Percentiles rank a stretch among this genome's conserved stretches.
Evolutionary conservation across 2,329 filamentous ascomycete species (phyloP).

Genomic region (Pseudogymnoascus sp.): DNA sequence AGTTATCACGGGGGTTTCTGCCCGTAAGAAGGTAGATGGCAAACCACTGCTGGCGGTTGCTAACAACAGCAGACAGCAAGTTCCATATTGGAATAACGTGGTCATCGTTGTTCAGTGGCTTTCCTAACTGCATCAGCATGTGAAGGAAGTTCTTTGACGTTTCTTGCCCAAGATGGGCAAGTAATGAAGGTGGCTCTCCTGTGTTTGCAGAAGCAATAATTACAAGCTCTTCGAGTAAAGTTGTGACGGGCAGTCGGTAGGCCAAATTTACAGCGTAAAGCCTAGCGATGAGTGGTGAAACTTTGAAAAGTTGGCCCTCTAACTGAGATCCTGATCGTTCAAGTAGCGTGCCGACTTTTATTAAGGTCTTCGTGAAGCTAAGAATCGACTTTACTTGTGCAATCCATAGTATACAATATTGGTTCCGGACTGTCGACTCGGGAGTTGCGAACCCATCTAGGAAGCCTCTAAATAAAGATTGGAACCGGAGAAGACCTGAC

Average conservation of each 20-base stretch:
- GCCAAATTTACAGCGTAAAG: constrained; percentile 62
- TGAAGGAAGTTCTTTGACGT: constrained; percentile 78
- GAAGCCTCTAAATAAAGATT: constrained; percentile 66
- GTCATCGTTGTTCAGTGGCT: constrained; percentile 57
- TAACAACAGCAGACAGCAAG: constrained; percentile 77
- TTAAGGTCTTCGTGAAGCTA: constrained; percentile 56
- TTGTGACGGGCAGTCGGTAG: constrained; percentile 58
- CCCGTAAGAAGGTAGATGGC: constrained; percentile 88
- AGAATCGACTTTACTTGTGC: constrained; percentile 58
- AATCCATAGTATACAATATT: constrained; percentile 45
- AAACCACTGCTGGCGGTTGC: constrained; percentile 91
- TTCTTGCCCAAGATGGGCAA: constrained; percentile 77
- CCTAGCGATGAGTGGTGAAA: constrained; percentile 65
- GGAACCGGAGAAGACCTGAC: constrained; percentile 62
- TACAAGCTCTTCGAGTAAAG: constrained; percentile 65
- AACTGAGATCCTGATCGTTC: constrained; percentile 56
- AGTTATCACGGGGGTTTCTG: constrained; percentile 67
- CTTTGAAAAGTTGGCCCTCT: constrained; percentile 73
- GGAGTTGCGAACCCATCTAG: constrained; percentile 51
- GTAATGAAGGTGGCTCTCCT: constrained; percentile 83
- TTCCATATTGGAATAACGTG: constrained; percentile 70
- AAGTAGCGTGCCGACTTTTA: constrained; percentile 60
- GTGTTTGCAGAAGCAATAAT: constrained; percentile 55
- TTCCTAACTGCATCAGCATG: constrained; percentile 67
- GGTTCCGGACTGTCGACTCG: constrained; percentile 53